These are phyloP conservation scores for Vitis hybrid DNA, from an alignment of 177 flowering plant genomes.

Conservation along the genomic window DNA sequence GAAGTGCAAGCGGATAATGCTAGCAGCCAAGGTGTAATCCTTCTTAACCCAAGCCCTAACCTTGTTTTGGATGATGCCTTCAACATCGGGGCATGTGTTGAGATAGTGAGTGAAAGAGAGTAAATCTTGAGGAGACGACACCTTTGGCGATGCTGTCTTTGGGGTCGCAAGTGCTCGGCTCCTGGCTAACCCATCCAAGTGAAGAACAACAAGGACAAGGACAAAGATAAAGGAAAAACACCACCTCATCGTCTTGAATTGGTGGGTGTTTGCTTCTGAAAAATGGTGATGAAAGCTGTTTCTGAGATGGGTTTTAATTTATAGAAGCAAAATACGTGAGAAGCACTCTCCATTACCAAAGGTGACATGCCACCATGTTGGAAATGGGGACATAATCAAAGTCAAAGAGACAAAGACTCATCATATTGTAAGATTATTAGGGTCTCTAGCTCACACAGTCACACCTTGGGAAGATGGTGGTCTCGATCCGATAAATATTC, in stretches of 20 bases:
- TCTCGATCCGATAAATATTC: neutral
- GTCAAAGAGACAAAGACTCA: neutral
- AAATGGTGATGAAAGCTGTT: neutral
- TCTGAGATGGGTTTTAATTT: neutral
- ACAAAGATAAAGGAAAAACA: neutral
- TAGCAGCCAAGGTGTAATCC: conserved; percentile 58
- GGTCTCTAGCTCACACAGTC: neutral
- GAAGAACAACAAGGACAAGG: neutral
- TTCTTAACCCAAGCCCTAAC: conserved; percentile 41
- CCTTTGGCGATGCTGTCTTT: neutral
- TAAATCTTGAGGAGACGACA: neutral
- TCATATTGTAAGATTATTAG: neutral
- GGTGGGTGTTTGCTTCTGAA: neutral
- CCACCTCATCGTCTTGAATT: neutral
- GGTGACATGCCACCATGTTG: conserved; percentile 5
- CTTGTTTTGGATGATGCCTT: conserved; percentile 44
- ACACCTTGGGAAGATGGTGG: too few species aligned
- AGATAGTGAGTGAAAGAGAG: conserved; percentile 22
- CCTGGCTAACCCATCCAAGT: neutral
- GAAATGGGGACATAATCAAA: neutral
- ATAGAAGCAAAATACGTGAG: conserved; percentile 1
- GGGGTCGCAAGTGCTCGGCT: neutral
- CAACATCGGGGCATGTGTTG: conserved; percentile 22
- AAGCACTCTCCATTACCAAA: neutral
- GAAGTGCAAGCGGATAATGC: conserved; percentile 70